These are phyloP conservation scores for Multifurca ochricompacta DNA, from an alignment of 768 basidiomycete species.

Conservation along the genomic window DNA sequence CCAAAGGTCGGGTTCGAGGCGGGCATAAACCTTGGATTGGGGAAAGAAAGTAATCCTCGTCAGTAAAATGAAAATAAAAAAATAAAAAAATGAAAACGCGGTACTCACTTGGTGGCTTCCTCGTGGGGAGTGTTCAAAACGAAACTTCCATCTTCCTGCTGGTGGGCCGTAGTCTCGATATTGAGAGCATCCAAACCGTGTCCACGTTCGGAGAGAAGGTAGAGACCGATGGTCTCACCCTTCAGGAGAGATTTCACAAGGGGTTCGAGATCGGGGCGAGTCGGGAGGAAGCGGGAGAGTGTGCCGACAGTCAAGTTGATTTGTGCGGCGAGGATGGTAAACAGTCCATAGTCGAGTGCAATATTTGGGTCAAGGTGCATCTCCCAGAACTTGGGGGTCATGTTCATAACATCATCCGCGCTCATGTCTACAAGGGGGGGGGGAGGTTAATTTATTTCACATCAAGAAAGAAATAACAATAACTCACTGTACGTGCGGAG, in stretches of 20 bases:
- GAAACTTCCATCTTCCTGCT: constrained; percentile 37
- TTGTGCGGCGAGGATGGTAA: constrained; percentile 46
- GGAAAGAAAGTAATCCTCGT: too few relatives aligned
- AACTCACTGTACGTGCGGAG: constrained; percentile 2
- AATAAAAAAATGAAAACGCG: not conserved
- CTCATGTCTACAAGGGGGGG: constrained; percentile 31
- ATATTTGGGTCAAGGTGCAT: constrained; percentile 47
- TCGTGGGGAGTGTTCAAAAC: constrained; percentile 49
- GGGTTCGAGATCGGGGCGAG: constrained; percentile 41
- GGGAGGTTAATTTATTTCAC: not conserved
- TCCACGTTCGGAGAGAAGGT: constrained; percentile 35
- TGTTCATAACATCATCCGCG: constrained; percentile 40
- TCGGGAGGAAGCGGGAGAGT: constrained; percentile 40
- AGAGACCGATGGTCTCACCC: constrained; percentile 38
- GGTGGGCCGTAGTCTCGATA: constrained; percentile 53
- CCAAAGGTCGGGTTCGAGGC: constrained; percentile 46
- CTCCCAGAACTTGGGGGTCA: constrained; percentile 44
- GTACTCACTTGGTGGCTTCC: constrained; percentile 49
- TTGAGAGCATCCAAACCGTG: constrained; percentile 56
- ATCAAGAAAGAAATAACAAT: not conserved
- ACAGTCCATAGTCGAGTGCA: constrained; percentile 44
- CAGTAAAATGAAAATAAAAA: constrained; percentile 8
- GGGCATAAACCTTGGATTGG: constrained; percentile 62
- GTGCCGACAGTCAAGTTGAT: constrained; percentile 47
- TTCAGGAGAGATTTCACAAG: constrained; percentile 42